Evolutionary conservation across 75 land plant species (phyloP).

Genomic region (Picea sitchensis): DNA sequence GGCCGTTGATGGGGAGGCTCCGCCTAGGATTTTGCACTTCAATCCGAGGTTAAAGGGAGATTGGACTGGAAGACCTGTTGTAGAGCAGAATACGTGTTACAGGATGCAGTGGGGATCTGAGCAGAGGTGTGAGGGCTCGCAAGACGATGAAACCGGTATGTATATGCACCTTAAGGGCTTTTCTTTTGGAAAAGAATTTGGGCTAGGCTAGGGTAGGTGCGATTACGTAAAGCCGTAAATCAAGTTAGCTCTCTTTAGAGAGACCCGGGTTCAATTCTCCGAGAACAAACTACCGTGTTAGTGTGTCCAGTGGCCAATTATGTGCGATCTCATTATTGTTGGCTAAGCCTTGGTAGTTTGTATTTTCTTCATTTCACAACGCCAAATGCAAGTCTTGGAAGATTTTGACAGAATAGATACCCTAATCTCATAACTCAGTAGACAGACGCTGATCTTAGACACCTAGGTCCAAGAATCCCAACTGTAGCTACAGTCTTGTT

Average conservation of each 20-base stretch:
- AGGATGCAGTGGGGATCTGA: conserved; percentile 87
- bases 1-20: conserved; percentile 81
- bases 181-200: neutral
- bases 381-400: too few species aligned
- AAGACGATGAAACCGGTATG: conserved; percentile 80
- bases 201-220: neutral
- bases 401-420: too few species aligned
- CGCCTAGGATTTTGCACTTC: conserved; percentile 81
- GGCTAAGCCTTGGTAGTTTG: too few species aligned
- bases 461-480: too few species aligned
- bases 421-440: too few species aligned
- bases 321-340: too few species aligned
- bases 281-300: neutral
- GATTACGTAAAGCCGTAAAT: neutral
- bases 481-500: too few species aligned
- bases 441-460: too few species aligned
- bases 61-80: conserved; percentile 88
- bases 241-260: neutral
- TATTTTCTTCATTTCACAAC: too few species aligned
- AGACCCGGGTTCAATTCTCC: neutral
- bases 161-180: neutral
- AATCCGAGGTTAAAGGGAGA: conserved; percentile 93
- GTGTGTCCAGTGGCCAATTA: too few species aligned
- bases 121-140: conserved; percentile 78
- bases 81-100: conserved; percentile 91